These are phyloP conservation scores for Mycena albidolilacea DNA, from an alignment of 768 basidiomycete genomes.

Conservation along the genomic window DNA sequence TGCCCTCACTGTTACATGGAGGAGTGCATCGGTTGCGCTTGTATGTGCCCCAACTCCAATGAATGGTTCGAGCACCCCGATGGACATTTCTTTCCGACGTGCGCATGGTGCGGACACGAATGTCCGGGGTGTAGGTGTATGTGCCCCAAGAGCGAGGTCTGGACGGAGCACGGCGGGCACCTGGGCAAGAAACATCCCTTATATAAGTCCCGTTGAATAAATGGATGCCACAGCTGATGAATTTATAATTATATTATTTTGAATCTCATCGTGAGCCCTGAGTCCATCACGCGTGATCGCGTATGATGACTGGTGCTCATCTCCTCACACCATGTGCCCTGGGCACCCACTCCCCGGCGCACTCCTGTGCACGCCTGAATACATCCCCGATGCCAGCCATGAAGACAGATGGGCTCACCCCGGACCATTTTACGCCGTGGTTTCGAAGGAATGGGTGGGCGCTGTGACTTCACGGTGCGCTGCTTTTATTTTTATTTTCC, in stretches of 20 bases:
- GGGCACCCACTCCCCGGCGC: not conserved
- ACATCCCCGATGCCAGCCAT: not conserved
- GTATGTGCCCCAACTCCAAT: not conserved
- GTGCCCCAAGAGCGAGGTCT: not conserved
- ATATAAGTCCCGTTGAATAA: not conserved
- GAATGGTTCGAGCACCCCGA: not conserved
- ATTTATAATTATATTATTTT: too few species aligned
- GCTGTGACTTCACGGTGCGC: not conserved
- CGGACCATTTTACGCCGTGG: not conserved
- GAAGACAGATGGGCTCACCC: not conserved
- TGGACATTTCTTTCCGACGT: constrained; percentile 9
- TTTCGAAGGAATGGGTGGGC: not conserved
- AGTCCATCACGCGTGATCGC: too few species aligned
- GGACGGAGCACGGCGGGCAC: constrained; percentile 8
- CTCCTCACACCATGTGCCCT: not conserved
- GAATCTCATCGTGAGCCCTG: too few species aligned
- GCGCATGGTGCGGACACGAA: not conserved
- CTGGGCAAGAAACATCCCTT: not conserved
- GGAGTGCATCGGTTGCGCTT: not conserved
- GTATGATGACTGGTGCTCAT: not conserved
- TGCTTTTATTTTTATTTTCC: not conserved
- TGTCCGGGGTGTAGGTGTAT: constrained; percentile 8
- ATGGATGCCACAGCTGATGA: not conserved
- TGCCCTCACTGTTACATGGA: not conserved
- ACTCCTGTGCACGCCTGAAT: not conserved